Evolutionary conservation across 371 early-diverging fungal species (phyloP).

Genomic region (Mortierella sp.): DNA sequence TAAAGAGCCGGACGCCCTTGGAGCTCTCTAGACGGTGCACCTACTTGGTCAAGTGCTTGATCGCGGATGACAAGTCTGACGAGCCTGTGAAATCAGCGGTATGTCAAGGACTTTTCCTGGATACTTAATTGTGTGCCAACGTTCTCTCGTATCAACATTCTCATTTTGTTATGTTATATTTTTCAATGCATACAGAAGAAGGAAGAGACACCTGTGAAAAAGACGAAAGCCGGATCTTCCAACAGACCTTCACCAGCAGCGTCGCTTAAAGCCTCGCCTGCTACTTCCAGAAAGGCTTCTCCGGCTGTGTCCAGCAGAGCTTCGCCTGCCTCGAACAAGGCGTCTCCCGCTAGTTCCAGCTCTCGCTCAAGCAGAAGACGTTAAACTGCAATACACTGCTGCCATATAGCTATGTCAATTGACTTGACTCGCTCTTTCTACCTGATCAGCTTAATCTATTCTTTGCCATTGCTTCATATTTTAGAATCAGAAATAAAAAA

Average conservation of each 20-base stretch:
- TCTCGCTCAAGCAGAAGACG: conserved; percentile 48
- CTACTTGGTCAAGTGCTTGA: conserved; percentile 75
- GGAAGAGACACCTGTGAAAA: conserved; percentile 36
- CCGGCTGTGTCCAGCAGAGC: conserved; percentile 51
- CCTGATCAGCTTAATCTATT: no score
- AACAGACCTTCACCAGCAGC: conserved; percentile 43
- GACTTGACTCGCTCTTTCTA: no score
- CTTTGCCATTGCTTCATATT: background rate
- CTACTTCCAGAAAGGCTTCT: conserved; percentile 40
- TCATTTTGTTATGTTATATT: background rate
- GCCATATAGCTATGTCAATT: no score
- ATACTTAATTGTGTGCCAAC: background rate
- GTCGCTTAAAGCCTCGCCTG: conserved; percentile 48
- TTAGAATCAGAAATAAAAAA: background rate
- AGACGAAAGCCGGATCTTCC: conserved; percentile 34
- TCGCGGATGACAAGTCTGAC: conserved; percentile 64
- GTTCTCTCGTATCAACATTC: background rate
- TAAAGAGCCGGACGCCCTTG: conserved; percentile 91
- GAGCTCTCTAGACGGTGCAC: conserved; percentile 86
- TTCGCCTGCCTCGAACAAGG: conserved; percentile 30
- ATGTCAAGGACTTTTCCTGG: conserved; percentile 2
- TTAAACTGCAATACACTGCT: background rate
- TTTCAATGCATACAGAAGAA: conserved; percentile 23
- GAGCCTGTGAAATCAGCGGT: conserved; percentile 36
- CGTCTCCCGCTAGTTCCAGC: conserved; percentile 25